These are phyloP conservation scores for Sugiyamaella paludigena DNA, from an alignment of 1,139 yeast species.

Conservation along the genomic window DNA sequence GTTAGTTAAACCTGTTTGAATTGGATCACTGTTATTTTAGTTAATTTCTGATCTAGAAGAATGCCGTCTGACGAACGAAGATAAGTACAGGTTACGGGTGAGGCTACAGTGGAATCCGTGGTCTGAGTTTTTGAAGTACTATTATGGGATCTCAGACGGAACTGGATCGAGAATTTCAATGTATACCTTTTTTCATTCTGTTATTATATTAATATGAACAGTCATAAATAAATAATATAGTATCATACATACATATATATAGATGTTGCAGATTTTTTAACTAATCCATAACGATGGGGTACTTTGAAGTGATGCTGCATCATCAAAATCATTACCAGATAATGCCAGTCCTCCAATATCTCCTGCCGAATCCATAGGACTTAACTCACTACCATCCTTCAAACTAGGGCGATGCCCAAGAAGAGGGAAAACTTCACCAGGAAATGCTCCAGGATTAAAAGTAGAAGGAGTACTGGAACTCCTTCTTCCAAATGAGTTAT, in stretches of 20 bases:
- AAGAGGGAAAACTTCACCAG: slow-evolving; percentile 18
- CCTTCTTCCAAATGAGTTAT: slow-evolving; percentile 8
- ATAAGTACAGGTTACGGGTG: no score
- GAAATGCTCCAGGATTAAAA: slow-evolving; percentile 7
- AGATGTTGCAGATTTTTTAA: slow-evolving; percentile 10
- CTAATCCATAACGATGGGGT: slow-evolving; percentile 27
- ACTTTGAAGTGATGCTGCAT: slow-evolving; percentile 24
- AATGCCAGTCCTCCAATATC: slow-evolving; percentile 21
- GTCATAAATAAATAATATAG: neutral
- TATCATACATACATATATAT: neutral
- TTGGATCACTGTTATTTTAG: no score
- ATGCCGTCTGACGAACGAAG: no score
- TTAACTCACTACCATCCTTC: slow-evolving; percentile 17
- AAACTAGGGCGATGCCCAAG: slow-evolving; percentile 17
- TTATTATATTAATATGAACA: no score
- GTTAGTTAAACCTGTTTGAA: no score
- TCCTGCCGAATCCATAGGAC: slow-evolving; percentile 24
- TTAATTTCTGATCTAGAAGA: no score
- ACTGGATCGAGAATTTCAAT: no score
- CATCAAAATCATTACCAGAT: slow-evolving; percentile 21
- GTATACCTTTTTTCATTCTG: no score
- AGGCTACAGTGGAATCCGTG: no score
- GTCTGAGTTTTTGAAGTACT: no score
- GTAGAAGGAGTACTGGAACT: slow-evolving; percentile 14
- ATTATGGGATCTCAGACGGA: no score